Evolutionary conservation across 73 alveolate species (phyloP).

Genomic region (Stentor roeselii): DNA sequence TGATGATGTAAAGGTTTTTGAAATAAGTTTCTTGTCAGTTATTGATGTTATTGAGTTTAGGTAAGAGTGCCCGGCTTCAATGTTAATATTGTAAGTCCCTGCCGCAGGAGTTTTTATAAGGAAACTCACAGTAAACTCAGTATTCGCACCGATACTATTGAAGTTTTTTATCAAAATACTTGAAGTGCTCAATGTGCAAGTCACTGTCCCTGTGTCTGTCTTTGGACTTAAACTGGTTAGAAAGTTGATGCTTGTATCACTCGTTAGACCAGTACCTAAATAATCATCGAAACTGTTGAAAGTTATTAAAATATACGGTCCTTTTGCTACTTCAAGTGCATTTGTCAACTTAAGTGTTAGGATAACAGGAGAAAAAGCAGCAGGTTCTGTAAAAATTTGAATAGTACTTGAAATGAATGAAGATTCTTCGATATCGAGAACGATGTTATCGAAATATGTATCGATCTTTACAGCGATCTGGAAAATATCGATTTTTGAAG

Average conservation of each 20-base stretch:
- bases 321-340: too few species aligned
- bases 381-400: too few species aligned
- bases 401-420: too few species aligned
- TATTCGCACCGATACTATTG: background rate
- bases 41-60: background rate
- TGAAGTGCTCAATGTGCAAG: slow-evolving; percentile 13
- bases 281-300: too few species aligned
- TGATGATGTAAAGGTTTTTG: background rate
- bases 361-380: too few species aligned
- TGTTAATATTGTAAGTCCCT: background rate
- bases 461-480: too few species aligned
- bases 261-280: slow-evolving; percentile 7
- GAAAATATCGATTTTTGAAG: too few species aligned
- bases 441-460: too few species aligned
- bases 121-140: background rate
- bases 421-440: too few species aligned
- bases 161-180: background rate
- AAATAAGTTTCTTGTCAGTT: background rate
- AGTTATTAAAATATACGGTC: too few species aligned
- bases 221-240: background rate
- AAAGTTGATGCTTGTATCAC: background rate
- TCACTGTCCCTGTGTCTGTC: background rate
- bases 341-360: too few species aligned
- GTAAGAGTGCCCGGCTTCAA: background rate
- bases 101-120: background rate